Evolutionary conservation across 768 basidiomycete genomes (phyloP).

Genomic region (Nevesoporus exiguus): DNA sequence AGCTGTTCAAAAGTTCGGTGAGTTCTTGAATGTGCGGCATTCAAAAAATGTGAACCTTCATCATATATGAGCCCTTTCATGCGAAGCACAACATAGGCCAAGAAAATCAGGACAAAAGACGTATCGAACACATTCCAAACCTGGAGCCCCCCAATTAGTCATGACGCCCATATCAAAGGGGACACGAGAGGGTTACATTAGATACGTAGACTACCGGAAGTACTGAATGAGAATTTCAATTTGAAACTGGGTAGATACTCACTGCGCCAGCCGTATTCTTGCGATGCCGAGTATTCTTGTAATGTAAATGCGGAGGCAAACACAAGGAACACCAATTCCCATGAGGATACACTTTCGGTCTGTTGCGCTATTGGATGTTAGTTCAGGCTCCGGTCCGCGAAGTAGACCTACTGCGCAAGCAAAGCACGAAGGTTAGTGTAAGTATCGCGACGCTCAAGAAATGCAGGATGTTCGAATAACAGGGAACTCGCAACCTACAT

Average conservation of each 20-base stretch:
- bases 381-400: background rate
- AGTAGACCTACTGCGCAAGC: constrained; percentile 59
- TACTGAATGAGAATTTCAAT: background rate
- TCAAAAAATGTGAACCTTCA: constrained; percentile 45
- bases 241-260: constrained; percentile 32
- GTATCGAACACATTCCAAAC: constrained; percentile 93
- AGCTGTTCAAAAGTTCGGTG: constrained; percentile 30
- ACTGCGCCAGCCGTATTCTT: constrained; percentile 87
- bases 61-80: constrained; percentile 53
- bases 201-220: constrained; percentile 66
- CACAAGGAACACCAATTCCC: constrained; percentile 73
- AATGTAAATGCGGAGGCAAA: constrained; percentile 76
- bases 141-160: constrained; percentile 35
- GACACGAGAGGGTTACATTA: constrained; percentile 48
- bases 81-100: constrained; percentile 64
- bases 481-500: constrained; percentile 71
- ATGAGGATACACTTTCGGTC: constrained; percentile 44
- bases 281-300: constrained; percentile 84
- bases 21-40: background rate
- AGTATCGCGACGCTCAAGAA: constrained; percentile 74
- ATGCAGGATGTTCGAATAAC: constrained; percentile 74
- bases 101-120: constrained; percentile 64
- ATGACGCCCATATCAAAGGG: background rate
- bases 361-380: constrained; percentile 49
- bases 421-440: constrained; percentile 66